These are phyloP conservation scores for Nemania diffusa DNA, from an alignment of 2,329 filamentous ascomycete species.

Conservation along the genomic window DNA sequence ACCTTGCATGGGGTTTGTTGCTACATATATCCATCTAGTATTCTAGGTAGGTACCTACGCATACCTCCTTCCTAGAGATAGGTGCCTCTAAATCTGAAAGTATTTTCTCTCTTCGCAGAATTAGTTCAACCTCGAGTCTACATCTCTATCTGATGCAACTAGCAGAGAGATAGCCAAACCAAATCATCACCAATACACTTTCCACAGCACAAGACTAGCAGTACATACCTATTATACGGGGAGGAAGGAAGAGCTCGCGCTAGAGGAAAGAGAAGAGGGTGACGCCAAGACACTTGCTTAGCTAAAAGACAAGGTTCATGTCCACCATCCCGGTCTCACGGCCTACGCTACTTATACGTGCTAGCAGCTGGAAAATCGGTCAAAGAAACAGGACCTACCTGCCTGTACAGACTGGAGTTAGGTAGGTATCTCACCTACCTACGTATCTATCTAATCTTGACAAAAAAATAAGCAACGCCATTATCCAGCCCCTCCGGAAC, in stretches of 20 bases:
- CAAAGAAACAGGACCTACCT: constrained; percentile 28
- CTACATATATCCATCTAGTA: too few species aligned
- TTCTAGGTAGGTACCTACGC: too few species aligned
- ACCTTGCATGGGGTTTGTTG: too few species aligned
- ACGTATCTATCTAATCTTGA: not conserved
- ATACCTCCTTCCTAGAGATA: too few species aligned
- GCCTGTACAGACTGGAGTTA: not conserved
- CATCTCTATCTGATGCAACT: too few species aligned
- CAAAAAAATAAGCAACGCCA: constrained; percentile 32
- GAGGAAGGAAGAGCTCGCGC: not conserved
- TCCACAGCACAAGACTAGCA: not conserved
- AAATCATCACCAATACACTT: too few species aligned
- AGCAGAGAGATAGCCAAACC: too few species aligned
- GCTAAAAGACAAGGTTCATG: constrained; percentile 19
- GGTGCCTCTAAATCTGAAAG: too few species aligned
- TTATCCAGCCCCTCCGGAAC: constrained; percentile 37
- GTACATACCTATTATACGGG: not conserved
- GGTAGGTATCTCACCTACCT: not conserved
- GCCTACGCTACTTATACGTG: constrained; percentile 32
- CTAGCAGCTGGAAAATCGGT: constrained; percentile 42
- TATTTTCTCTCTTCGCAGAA: too few species aligned
- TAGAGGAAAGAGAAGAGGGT: not conserved
- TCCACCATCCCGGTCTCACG: constrained; percentile 17
- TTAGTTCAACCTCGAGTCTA: too few species aligned
- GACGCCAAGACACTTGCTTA: constrained; percentile 27